Conservation (phyloP, 345 rosid genomes). For the Eucalyptus fibrosa region DNA sequence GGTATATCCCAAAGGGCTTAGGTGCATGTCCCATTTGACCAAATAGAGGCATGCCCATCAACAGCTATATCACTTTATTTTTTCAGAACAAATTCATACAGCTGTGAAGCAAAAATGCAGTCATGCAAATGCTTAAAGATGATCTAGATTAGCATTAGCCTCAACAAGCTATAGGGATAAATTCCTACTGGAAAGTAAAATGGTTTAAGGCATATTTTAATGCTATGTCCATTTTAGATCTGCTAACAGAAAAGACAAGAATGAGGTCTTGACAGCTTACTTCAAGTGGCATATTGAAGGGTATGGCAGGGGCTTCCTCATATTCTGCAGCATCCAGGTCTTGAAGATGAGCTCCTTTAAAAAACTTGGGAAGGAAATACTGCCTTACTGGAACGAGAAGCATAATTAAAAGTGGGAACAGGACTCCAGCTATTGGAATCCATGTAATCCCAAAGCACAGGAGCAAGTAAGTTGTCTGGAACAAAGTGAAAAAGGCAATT, state of each 20-base stretch:
- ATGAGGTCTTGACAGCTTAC: conserved; percentile 21
- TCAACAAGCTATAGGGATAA: background rate
- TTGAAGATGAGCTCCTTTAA: conserved; percentile 60
- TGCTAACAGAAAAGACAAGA: background rate
- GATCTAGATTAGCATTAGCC: background rate
- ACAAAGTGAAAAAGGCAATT: conserved; percentile 45
- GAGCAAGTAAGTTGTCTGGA: conserved; percentile 55
- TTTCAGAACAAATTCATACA: background rate
- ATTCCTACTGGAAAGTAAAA: background rate
- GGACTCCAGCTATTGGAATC: conserved; percentile 75
- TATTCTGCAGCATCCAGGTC: conserved; percentile 76
- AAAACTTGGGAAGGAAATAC: conserved; percentile 50
- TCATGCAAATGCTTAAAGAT: background rate
- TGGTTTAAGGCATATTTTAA: background rate
- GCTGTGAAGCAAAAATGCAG: background rate
- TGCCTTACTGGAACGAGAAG: conserved; percentile 69
- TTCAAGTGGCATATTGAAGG: conserved; percentile 38
- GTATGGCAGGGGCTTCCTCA: conserved; percentile 59
- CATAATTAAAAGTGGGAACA: conserved; percentile 68
- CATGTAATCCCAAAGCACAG: conserved; percentile 66
- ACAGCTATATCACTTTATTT: background rate
- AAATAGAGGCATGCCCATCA: background rate
- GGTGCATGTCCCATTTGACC: background rate
- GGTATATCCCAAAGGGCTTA: background rate
- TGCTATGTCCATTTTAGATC: background rate